Base-by-base conservation (phyloP, 2,329 filamentous ascomycete genomes). In the Cryphonectria naterciae region DNA sequence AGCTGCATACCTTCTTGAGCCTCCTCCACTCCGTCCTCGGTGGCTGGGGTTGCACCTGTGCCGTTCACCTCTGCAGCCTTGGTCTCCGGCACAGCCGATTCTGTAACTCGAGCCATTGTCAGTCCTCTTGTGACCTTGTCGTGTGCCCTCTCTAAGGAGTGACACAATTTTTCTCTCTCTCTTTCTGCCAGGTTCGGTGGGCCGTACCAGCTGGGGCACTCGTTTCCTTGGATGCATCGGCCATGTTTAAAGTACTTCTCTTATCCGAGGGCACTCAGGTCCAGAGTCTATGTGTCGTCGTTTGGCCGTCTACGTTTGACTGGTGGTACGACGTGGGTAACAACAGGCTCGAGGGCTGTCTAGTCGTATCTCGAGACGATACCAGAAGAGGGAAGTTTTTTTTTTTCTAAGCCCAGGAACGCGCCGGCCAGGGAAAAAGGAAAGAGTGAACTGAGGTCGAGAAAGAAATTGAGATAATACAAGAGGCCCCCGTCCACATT, bases 1-100 rank as follows among this genome's bases (percentile, higher is more conserved):
- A 17, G 39, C 37, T 39, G 37, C 76, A 49, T 76, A 81, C 79
- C 80, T 74, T 81, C 80, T 43, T 60, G 61, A 28, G 74, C 72
- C 49, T 77, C 77, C 69, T 82, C 80, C 35, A 71, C 76, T 46
- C 72, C 76, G 8, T 77, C 78, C 39, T 77, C 76, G 43, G 70
- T 69, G 43, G 70, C 64, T 60, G 76, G 72, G n/a, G 73, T 69
- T 39, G 73, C 70, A 32, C 58, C 75, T 52, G 66, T 56, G 35
- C 66, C 67, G 46, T 73, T 69, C 22, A 25, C 67, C 37, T 69
- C 56, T 49, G 58, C 13, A 32, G 15, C 43, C 5, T 63, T 64
- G 32, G 49, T 65, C 39, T 73, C 71, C 46, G 67, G 67, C 25
- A 66, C 68, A 65, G 69, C 66, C 56, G 70, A 39, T 56, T 71